Evolutionary conservation across 257 asterid genomes (phyloP), one percentile per base, ranked within the genome.

Genomic region (Solanum paucissectum): DNA sequence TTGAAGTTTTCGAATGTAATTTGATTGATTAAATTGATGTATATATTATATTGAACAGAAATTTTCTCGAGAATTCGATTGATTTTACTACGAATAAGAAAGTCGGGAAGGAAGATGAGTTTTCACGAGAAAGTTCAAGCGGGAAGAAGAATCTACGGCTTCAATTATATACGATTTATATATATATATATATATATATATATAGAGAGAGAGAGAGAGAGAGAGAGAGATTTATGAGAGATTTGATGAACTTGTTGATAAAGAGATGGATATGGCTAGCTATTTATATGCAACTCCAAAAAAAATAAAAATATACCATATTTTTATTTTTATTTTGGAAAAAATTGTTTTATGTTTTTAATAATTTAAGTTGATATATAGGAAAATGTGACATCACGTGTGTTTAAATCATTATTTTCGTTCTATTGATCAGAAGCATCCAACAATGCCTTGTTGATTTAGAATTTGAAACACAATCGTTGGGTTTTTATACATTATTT

Each of bases 381-480:
- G 68, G 6, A 23, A 60, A 60, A 60, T 60, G 69, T 60, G 69
- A 60, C 27, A 23, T 55, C 12, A 60, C 69, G 13, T 9, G 29
- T 3, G 29, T 60, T 23, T 58, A 21, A 58, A 21, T 58, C 27
- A 21, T 21, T 58, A 58, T 58, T 9, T 6, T 20, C 18, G 18
- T 46, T 46, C 16, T 4, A 46, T 12, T 46, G 55, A 46, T 46
- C 0, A 46, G 20, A 46, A 46, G 0, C 55, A 46, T 46, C 7
- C 20, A 4, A 0, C 0, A 1, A 46, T 7, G 20, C 2, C 55
- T 46, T 0, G 55, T 1, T 0, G 20, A 46, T 46, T 46, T 13
- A 4, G 7, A 46, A 46, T 46, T 46, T 0, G 20, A 33, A 46
- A 46, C 55, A 46, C 20, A 36, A 36, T 36, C 3, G 4, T 33